These are phyloP conservation scores for Ogataea polymorpha DNA, from an alignment of 805 yeast genomes.

Conservation along the genomic window DNA sequence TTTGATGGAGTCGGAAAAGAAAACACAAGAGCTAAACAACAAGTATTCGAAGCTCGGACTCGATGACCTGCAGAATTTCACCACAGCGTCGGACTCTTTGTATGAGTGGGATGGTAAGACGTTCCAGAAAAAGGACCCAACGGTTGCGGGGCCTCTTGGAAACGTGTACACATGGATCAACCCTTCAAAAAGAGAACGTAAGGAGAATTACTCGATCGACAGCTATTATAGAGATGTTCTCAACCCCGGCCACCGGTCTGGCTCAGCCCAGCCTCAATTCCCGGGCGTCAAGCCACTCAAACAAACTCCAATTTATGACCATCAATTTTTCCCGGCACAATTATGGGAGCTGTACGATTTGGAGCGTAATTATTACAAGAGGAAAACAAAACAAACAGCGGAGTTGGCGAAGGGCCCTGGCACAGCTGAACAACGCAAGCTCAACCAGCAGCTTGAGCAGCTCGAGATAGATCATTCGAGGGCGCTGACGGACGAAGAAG, in stretches of 20 bases:
- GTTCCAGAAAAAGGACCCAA: conserved; percentile 60
- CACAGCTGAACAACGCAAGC: conserved; percentile 18
- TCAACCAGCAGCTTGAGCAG: conserved; percentile 49
- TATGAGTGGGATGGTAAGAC: conserved; percentile 89
- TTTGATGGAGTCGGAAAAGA: conserved; percentile 57
- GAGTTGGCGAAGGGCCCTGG: conserved; percentile 57
- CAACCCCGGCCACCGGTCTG: conserved; percentile 63
- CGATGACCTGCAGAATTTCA: conserved; percentile 74
- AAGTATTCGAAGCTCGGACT: conserved; percentile 67
- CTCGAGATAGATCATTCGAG: conserved; percentile 72
- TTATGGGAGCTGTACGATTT: conserved; percentile 72
- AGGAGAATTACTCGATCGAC: conserved; percentile 83
- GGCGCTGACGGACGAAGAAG: conserved; percentile 82
- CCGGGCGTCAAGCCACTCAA: conserved; percentile 81
- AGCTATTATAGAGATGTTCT: conserved; percentile 56
- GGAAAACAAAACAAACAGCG: conserved; percentile 60
- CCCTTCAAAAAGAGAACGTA: conserved; percentile 81
- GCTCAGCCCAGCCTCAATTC: conserved; percentile 34
- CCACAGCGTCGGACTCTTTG: conserved; percentile 53
- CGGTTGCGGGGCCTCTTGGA: conserved; percentile 28
- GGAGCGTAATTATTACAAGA: conserved; percentile 75
- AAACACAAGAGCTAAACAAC: conserved; percentile 57
- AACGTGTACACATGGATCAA: conserved; percentile 69
- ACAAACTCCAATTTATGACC: conserved; percentile 78
- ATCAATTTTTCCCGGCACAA: conserved; percentile 84